phyloP scores from a whole-genome alignment of 495 filamentous ascomycete genomes.

The Hyaloscypha finlandica region DNA sequence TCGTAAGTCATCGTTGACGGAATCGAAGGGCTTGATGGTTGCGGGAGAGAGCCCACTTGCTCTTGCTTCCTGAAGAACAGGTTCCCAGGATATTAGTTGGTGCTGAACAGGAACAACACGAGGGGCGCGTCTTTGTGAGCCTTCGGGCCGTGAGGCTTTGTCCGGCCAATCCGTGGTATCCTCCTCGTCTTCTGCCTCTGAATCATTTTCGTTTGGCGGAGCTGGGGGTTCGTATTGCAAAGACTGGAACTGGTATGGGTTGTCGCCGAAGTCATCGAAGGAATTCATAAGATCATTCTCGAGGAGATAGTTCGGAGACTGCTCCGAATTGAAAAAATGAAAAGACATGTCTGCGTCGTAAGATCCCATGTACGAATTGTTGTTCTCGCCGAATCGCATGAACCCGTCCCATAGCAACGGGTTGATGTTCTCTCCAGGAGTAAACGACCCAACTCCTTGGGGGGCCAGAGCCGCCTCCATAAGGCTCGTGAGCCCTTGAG shows the following conservation, averaged over 20 bases:
- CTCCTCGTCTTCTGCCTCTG: conserved; percentile 30
- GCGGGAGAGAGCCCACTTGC: conserved; percentile 14
- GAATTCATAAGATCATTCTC: conserved; percentile 26
- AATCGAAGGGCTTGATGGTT: conserved; percentile 22
- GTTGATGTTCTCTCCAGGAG: conserved; percentile 21
- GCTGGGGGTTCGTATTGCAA: conserved; percentile 14
- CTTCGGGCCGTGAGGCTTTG: conserved; percentile 9
- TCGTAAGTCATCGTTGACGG: conserved; percentile 16
- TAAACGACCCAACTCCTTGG: conserved; percentile 16
- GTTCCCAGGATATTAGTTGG: conserved; percentile 24
- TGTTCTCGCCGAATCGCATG: conserved; percentile 24
- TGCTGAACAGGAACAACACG: conserved; percentile 24
- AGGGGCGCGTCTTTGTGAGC: conserved; percentile 3
- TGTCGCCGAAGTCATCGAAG: conserved; percentile 22
- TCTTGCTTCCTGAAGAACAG: conserved; percentile 24
- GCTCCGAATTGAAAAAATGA: conserved; percentile 15
- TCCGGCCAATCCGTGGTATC: conserved; percentile 31
- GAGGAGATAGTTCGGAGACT: conserved; percentile 18
- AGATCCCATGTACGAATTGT: conserved; percentile 26
- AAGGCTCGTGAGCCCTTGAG: conserved; percentile 27
- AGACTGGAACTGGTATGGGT: conserved; percentile 22
- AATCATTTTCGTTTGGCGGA: conserved; percentile 5
- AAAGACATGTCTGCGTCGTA: conserved; percentile 31
- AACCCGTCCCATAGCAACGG: conserved; percentile 27
- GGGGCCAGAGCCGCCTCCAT: conserved; percentile 32